These are phyloP conservation scores for Platanus orientalis DNA, from an alignment of 164 flowering plant species.

Conservation along the genomic window DNA sequence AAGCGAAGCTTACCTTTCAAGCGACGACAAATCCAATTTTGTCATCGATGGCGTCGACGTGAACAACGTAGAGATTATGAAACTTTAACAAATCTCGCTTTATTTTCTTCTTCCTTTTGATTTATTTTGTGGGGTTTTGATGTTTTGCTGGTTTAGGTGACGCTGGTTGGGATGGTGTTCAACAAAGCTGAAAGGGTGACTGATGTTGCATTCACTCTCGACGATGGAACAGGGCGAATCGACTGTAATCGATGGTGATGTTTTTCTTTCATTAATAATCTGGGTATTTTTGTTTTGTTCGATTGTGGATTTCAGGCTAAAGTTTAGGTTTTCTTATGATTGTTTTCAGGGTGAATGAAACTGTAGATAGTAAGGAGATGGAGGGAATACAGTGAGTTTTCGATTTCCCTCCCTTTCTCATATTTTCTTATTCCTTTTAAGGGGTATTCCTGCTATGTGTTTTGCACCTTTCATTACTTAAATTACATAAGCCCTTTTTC, in stretches of 20 bases:
- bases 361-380: slow-evolving; percentile 52
- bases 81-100: background rate
- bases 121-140: background rate
- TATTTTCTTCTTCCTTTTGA: background rate
- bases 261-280: background rate
- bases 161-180: slow-evolving; percentile 60
- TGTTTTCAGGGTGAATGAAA: slow-evolving; percentile 55
- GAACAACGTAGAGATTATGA: slow-evolving; percentile 40
- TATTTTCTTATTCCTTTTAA: background rate
- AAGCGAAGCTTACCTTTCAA: slow-evolving; percentile 35
- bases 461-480: no score
- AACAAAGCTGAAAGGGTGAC: slow-evolving; percentile 60
- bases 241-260: slow-evolving; percentile 71
- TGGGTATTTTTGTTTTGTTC: no score
- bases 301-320: background rate
- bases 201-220: slow-evolving; percentile 59
- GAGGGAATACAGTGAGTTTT: slow-evolving; percentile 48
- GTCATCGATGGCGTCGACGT: slow-evolving; percentile 70
- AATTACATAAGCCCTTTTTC: no score
- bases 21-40: slow-evolving; percentile 57
- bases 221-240: slow-evolving; percentile 92
- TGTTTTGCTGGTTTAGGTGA: slow-evolving; percentile 44
- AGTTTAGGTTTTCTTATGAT: background rate
- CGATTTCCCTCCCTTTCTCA: background rate
- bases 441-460: no score